phyloP scores from a whole-genome alignment of 164 flowering plant species.

The Berberis thunbergii region DNA sequence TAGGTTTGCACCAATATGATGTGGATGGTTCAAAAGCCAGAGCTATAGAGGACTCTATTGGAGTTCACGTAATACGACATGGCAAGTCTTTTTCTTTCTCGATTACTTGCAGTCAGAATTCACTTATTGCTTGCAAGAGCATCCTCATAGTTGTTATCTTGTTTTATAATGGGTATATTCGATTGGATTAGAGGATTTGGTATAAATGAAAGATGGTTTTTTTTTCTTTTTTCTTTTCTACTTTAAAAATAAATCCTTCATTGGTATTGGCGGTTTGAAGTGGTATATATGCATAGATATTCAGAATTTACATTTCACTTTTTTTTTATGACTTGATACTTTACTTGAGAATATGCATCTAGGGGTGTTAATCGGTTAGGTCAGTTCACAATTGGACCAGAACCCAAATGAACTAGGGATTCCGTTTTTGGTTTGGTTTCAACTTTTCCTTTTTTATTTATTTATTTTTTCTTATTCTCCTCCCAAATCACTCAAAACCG shows the following conservation, averaged over 20 bases:
- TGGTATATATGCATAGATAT: no score
- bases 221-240: no score
- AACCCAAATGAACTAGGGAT: no score
- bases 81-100: constrained; percentile 23
- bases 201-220: background rate
- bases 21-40: constrained; percentile 65
- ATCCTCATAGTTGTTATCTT: background rate
- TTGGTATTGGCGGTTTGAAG: no score
- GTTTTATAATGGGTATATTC: background rate
- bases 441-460: background rate
- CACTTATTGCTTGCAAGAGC: background rate
- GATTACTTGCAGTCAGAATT: background rate
- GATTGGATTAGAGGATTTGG: background rate
- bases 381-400: no score
- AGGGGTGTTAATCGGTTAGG: no score
- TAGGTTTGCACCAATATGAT: constrained; percentile 67
- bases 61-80: constrained; percentile 71
- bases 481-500: background rate
- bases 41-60: constrained; percentile 49
- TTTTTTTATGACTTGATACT: no score
- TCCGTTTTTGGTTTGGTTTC: no score
- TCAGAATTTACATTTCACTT: no score
- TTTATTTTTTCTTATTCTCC: background rate
- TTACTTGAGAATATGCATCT: no score
- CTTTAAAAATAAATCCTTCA: background rate